Evolutionary conservation across 2,329 filamentous ascomycete genomes (phyloP), one percentile per base, ranked within the genome.

Genomic region (Trichoderma arundinaceum): DNA sequence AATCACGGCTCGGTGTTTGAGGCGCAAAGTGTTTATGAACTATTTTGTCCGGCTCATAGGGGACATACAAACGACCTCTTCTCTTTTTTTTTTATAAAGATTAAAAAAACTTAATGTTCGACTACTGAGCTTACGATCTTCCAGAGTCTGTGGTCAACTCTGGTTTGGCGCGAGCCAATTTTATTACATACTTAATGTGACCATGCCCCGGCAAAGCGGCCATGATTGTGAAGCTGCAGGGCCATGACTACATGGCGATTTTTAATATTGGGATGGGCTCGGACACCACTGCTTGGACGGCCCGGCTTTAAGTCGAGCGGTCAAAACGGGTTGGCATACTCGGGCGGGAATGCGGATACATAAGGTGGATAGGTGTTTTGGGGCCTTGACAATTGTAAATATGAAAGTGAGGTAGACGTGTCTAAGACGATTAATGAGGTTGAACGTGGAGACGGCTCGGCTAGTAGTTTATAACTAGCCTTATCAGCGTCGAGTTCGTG

Each of bases 1-100:
- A 65, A 65, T 35, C 51, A 63, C 49, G 67, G 66, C 53, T 56
- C 53, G 67, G 68, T 68, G 66, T 70, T 71, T 65, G 64, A 62
- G 69, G 69, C 66, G 69, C 66, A 69, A 69, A 57, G 41, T 57
- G 44, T 56, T 56, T 58, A 22, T 15, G 32, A 63, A 22, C 59
- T 46, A 6, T 7, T 46, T 28, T 49, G 43, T 60, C 39, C 28
- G 44, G 44, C 35, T 61, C 53, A 33, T 41, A 43, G 32, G 56
- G 49, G 53, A 43, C 61, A 38, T 60, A 59, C 56, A 60, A 48
- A 53, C 39, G 49, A 38, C 48, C 39, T 44, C 48, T 38, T 22
- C 28, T 49, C 28, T 51, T 49, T 39, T 49, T n/a, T 46, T 62
- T 53, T 51, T 35, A 39, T 33, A 22, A 33, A 49, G 19, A 41